Conservation (phyloP, 768 basidiomycete species). For the Clitopilus passeckerianus region DNA sequence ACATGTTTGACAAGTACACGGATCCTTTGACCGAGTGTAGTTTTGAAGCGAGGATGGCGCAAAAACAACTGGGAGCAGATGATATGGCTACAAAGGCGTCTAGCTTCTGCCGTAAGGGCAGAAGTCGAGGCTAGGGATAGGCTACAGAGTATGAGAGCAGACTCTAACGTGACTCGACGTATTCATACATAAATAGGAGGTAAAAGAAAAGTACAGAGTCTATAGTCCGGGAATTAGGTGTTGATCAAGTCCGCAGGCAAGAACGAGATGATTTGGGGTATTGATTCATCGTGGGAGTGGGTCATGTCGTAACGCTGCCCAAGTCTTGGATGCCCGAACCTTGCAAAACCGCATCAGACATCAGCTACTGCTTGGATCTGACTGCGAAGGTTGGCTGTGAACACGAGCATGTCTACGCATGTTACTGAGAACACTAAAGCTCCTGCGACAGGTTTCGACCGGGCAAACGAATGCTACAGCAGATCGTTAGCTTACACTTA, state of each 20-base stretch:
- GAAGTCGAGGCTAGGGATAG: not conserved
- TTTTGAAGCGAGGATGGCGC: not conserved
- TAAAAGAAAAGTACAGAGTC: not conserved
- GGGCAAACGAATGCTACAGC: conserved; percentile 69
- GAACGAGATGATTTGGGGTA: not conserved
- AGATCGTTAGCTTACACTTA: conserved; percentile 7
- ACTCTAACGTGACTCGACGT: not conserved
- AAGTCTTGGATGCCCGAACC: conserved; percentile 8
- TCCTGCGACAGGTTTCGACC: conserved; percentile 68
- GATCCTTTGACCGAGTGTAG: not conserved
- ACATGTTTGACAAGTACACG: not conserved
- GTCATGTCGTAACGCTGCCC: conserved; percentile 25
- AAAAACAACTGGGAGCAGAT: not conserved
- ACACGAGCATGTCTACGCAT: conserved; percentile 84
- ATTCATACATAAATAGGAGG: not conserved
- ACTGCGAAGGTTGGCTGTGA: conserved; percentile 28
- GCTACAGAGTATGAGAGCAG: not conserved
- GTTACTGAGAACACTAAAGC: conserved; percentile 84
- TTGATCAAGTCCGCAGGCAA: not conserved
- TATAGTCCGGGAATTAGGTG: not conserved
- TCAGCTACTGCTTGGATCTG: not conserved
- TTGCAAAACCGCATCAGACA: not conserved
- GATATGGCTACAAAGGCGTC: not conserved
- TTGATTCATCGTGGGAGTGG: not conserved
- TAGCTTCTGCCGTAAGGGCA: not conserved